Evolutionary conservation across 495 filamentous ascomycete genomes (phyloP), one percentile per base, ranked within the genome.

Genomic region (Collariella sp.): DNA sequence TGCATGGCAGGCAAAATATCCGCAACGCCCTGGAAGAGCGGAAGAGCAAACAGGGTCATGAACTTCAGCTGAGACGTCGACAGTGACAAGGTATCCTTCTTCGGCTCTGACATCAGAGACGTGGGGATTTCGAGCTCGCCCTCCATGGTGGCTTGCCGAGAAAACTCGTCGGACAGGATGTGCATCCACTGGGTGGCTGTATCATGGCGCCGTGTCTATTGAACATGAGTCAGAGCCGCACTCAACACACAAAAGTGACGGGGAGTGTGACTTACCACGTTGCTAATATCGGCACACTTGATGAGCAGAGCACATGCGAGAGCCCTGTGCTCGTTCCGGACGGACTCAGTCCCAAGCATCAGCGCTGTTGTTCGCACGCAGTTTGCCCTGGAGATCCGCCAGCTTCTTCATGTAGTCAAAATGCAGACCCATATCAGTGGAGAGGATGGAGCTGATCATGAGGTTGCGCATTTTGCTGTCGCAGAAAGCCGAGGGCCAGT

Each of bases 221-320:
- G 11, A 35, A 63, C 0, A 40, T 10, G 23, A 26, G 73, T 65
- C 72, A 69, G 64, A 54, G 47, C 46, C n/a, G 23, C 3, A 34
- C 19, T 60, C 44, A 61, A 54, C n/a, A 10, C 29, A 15, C 13
- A 47, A 26, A 38, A 51, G 18, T 1, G 13, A 20, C 12, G 19
- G 15, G 12, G 34, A 24, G 16, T 39, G n/a, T 13, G n/a, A 78
- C 80, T 63, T 77, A 90, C 88, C 61, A 98, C 94, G 66, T 98
- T 98, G 70, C 93, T 96, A 66, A 98, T 97, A 66, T 98, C 93
- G 24, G 93, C 93, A 67, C 93, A 96, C 64, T 98, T 98, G 71
- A 98, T 97, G 44, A 98, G 71, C 43, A 98, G 70, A 22, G 88
- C 88, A 67, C 93, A 96, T 3, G 84, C 69, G 35, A 97, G 74